Conservation (phyloP, 2,329 filamentous ascomycete genomes). For the Alternaria brassicae region DNA sequence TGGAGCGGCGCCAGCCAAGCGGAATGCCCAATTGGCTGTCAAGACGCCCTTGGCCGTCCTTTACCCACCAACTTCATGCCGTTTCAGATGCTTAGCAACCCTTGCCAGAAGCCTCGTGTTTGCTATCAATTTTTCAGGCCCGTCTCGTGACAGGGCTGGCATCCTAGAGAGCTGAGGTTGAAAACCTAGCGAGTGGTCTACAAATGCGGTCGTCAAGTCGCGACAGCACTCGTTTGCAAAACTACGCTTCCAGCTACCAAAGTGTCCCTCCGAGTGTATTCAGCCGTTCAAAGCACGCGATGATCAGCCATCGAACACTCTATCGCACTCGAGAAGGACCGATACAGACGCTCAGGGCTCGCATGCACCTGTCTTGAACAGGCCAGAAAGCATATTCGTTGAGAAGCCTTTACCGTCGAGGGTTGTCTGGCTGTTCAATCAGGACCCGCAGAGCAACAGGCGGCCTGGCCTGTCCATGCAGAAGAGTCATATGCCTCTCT, state of each 20-base stretch:
- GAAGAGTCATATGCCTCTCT: slow-evolving; percentile 40
- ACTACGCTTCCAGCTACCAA: slow-evolving; percentile 25
- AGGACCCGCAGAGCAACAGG: slow-evolving; percentile 33
- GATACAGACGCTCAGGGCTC: slow-evolving; percentile 25
- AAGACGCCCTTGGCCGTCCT: slow-evolving; percentile 29
- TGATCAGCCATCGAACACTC: slow-evolving; percentile 25
- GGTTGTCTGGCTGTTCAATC: slow-evolving; percentile 37
- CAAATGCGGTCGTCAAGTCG: slow-evolving; percentile 14
- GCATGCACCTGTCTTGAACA: slow-evolving; percentile 38
- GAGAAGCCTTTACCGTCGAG: slow-evolving; percentile 29
- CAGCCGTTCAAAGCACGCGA: slow-evolving; percentile 23
- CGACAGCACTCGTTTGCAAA: slow-evolving; percentile 23
- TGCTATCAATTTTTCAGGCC: slow-evolving; percentile 19
- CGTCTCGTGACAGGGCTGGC: slow-evolving; percentile 27
- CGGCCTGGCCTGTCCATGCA: slow-evolving; percentile 33
- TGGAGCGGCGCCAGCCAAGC: slow-evolving; percentile 37
- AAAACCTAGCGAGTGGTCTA: slow-evolving; percentile 29
- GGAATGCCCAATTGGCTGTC: slow-evolving; percentile 37
- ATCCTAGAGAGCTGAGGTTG: slow-evolving; percentile 34
- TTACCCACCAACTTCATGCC: slow-evolving; percentile 38
- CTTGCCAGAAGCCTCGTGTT: slow-evolving; percentile 21
- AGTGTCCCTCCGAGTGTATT: slow-evolving; percentile 3
- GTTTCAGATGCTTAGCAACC: slow-evolving; percentile 32
- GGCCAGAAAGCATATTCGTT: slow-evolving; percentile 27
- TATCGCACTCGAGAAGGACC: slow-evolving; percentile 20